Evolutionary conservation across 257 asterid genomes (phyloP).

Genomic region (Solanum chaucha): DNA sequence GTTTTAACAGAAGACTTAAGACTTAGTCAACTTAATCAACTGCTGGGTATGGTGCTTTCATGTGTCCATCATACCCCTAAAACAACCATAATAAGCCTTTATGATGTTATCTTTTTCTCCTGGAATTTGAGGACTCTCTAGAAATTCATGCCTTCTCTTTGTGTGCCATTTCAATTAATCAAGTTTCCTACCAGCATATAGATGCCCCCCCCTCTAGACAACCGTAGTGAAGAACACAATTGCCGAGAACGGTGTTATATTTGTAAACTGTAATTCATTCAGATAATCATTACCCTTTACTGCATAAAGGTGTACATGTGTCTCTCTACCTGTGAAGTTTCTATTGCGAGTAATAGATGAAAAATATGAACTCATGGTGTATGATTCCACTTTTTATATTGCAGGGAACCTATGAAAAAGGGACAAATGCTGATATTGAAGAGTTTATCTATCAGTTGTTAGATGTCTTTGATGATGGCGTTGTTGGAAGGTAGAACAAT

Average conservation of each 20-base stretch:
- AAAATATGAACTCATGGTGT: not conserved
- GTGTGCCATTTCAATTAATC: not conserved
- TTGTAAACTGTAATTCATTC: not conserved
- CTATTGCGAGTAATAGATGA: not conserved
- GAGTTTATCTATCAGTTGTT: slow-evolving; percentile 75
- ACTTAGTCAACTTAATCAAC: not conserved
- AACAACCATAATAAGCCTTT: not conserved
- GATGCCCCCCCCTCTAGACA: not conserved
- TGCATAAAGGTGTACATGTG: not conserved
- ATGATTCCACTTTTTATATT: slow-evolving; percentile 6
- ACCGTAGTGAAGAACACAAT: not conserved
- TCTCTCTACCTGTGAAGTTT: not conserved
- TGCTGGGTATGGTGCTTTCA: not conserved
- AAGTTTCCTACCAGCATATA: not conserved
- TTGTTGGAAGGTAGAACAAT: slow-evolving; percentile 49
- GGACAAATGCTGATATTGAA: slow-evolving; percentile 78
- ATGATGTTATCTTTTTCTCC: not conserved
- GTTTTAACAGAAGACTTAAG: not conserved
- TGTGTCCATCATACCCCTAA: not conserved
- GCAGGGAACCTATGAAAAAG: slow-evolving; percentile 88
- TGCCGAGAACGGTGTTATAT: not conserved
- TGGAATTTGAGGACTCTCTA: not conserved
- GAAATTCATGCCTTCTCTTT: not conserved
- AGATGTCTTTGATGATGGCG: slow-evolving; percentile 64
- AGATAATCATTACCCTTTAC: not conserved